Conservation (phyloP, 1,139 yeast genomes). For the Yamadazyma dushanensis region DNA sequence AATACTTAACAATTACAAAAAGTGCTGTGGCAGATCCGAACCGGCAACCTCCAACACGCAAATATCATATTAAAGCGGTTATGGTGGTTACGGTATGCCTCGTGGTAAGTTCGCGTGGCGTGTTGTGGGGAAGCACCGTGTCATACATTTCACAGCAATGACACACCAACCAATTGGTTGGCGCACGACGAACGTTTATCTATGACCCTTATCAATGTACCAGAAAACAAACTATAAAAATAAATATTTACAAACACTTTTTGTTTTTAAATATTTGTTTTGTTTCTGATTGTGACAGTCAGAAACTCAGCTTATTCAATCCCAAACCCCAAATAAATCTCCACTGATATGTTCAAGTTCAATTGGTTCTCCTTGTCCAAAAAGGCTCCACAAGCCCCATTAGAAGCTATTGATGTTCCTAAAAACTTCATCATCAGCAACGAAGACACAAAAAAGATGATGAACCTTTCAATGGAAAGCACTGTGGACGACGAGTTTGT, state of each 20-base stretch:
- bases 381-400: not conserved
- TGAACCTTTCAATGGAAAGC: slow-evolving; percentile 38
- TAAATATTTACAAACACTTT: slow-evolving; percentile 2
- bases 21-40: no score
- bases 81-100: no score
- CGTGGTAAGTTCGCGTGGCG: no score
- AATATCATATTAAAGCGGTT: no score
- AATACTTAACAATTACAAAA: no score
- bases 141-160: not conserved
- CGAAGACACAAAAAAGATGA: slow-evolving; percentile 22
- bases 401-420: slow-evolving; percentile 20
- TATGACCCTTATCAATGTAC: slow-evolving; percentile 5
- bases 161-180: not conserved
- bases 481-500: slow-evolving; percentile 35
- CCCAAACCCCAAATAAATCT: no score
- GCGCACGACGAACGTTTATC: not conserved
- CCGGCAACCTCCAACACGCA: no score
- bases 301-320: no score
- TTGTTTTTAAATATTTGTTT: not conserved
- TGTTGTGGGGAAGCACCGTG: no score
- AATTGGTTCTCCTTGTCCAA: not conserved
- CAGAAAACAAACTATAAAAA: slow-evolving; percentile 1
- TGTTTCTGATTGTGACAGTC: not conserved
- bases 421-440: slow-evolving; percentile 28
- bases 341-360: slow-evolving; percentile 12